phyloP scores from a whole-genome alignment of 2,329 filamentous ascomycete species.

The Pseudogymnoascus sp. region DNA sequence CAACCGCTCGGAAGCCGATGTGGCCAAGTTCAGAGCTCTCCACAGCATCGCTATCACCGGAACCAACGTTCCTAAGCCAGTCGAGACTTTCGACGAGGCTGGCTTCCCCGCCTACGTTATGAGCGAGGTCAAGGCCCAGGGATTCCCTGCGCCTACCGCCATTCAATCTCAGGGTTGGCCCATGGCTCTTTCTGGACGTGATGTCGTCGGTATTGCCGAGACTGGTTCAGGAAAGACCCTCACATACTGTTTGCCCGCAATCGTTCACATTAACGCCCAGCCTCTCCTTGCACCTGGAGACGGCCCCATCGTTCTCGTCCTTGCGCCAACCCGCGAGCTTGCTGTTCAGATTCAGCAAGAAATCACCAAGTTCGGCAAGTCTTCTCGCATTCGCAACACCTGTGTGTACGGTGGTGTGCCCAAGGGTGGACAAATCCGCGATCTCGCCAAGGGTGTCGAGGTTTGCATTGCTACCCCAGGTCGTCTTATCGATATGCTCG shows the following conservation, averaged over 20 bases:
- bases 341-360: constrained; percentile 98
- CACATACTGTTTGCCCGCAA: constrained; percentile 94
- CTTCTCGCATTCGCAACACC: constrained; percentile 94
- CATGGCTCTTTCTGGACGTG: constrained; percentile 95
- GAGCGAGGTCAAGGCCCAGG: constrained; percentile 96
- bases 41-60: constrained; percentile 80
- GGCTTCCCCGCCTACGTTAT: constrained; percentile 96
- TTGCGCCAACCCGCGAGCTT: constrained; percentile 93
- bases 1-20: constrained; percentile 65
- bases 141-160: constrained; percentile 84
- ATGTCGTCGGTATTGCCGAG: constrained; percentile 98
- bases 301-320: constrained; percentile 90
- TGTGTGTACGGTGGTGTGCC: constrained; percentile 99
- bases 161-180: constrained; percentile 99
- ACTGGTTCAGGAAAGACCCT: constrained; percentile 98
- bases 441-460: constrained; percentile 89
- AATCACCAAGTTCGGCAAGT: constrained; percentile 97
- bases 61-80: constrained; percentile 76
- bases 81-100: constrained; percentile 95
- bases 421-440: constrained; percentile 93
- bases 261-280: constrained; percentile 99
- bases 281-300: constrained; percentile 91
- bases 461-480: constrained; percentile 97
- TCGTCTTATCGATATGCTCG: constrained; percentile 96
- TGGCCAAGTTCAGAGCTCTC: constrained; percentile 79